Conservation (phyloP, 2,329 filamentous ascomycete species). For the Colletotrichum orchidophilum region DNA sequence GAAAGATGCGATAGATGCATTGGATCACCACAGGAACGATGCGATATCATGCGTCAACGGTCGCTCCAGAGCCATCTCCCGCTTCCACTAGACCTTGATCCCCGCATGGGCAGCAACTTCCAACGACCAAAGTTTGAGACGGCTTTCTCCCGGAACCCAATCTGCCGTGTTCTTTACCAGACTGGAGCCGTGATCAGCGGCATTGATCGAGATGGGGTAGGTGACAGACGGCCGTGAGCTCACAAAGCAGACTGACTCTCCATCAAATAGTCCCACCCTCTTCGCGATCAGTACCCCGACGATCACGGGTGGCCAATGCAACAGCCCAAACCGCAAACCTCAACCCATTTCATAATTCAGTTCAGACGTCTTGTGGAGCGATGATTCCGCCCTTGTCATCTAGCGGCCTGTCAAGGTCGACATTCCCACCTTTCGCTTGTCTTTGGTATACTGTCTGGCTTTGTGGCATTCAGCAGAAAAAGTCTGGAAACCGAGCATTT, state of each 20-base stretch:
- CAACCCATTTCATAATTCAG: not conserved
- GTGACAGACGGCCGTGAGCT: conserved; percentile 5
- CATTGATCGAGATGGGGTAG: not conserved
- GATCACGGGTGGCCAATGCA: not conserved
- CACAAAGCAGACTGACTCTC: not conserved
- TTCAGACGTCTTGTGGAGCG: not conserved
- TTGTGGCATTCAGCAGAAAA: not conserved
- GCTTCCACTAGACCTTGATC: not conserved
- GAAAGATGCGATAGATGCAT: not conserved
- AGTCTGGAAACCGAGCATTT: not conserved
- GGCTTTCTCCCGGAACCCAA: not conserved
- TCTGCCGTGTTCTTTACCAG: not conserved
- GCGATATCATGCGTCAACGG: not conserved
- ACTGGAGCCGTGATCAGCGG: not conserved
- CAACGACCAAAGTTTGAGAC: conserved; percentile 8
- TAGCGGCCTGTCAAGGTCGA: not conserved
- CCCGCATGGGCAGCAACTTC: not conserved
- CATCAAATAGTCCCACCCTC: not conserved
- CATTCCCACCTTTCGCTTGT: not conserved
- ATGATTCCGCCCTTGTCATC: not conserved
- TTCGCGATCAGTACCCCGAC: not conserved
- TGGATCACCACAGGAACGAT: not conserved
- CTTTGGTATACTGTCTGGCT: not conserved
- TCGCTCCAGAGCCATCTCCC: not conserved
- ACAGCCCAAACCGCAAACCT: not conserved